These are phyloP conservation scores for Jaminaea rosea DNA, from an alignment of 1,284 basidiomycete species.

Conservation along the genomic window DNA sequence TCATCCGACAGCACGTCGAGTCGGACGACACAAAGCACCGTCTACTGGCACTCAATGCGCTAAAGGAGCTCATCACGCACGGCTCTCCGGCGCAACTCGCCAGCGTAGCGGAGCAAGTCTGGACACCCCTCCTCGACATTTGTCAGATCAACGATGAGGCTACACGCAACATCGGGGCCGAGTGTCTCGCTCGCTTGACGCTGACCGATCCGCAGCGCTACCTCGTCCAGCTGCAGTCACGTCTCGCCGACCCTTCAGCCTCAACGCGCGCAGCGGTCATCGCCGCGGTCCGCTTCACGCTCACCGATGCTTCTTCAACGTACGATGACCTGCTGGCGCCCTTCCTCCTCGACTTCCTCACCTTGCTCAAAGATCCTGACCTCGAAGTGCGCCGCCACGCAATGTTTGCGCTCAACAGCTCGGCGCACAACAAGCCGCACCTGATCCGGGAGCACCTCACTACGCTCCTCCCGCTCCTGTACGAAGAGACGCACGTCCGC, in stretches of 20 bases:
- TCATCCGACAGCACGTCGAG: conserved; percentile 66
- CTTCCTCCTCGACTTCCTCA: conserved; percentile 78
- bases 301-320: conserved; percentile 70
- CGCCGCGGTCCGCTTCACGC: conserved; percentile 87
- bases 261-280: conserved; percentile 71
- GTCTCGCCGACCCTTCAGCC: conserved; percentile 53
- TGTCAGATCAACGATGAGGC: conserved; percentile 62
- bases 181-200: conserved; percentile 90
- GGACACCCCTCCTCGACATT: conserved; percentile 58
- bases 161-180: conserved; percentile 84
- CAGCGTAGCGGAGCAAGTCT: conserved; percentile 72
- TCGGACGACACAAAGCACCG: conserved; percentile 51
- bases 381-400: conserved; percentile 36
- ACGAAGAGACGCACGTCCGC: conserved; percentile 75
- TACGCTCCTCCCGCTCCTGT: conserved; percentile 69
- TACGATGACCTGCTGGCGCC: conserved; percentile 83
- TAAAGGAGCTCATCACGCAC: conserved; percentile 93
- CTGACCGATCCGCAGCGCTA: conserved; percentile 79
- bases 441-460: conserved; percentile 76
- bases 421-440: conserved; percentile 84
- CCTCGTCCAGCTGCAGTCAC: conserved; percentile 57
- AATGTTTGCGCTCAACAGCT: conserved; percentile 75
- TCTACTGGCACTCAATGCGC: conserved; percentile 68
- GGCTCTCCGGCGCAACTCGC: conserved; percentile 74
- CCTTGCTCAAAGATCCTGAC: conserved; percentile 73